Conservation (phyloP, 2,329 filamentous ascomycete species). For the Alternaria conjuncta region DNA sequence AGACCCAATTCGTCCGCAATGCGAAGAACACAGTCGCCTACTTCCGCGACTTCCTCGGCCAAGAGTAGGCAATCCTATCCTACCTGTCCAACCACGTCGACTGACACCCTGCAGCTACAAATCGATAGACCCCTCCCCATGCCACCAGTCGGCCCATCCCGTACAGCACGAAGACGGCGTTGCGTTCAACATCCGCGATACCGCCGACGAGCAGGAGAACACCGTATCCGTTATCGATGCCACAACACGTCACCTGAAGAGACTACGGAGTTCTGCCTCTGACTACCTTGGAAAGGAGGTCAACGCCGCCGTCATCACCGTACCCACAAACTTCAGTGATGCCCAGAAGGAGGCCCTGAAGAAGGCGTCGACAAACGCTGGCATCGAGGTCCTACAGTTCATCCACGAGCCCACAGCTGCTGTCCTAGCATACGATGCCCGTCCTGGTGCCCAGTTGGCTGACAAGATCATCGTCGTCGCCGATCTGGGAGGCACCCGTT, state of each 20-base stretch:
- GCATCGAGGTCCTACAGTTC: constrained; percentile 88
- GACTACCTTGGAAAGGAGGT: constrained; percentile 94
- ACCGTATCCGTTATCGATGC: constrained; percentile 80
- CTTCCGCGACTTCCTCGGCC: constrained; percentile 94
- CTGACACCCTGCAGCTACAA: constrained; percentile 69
- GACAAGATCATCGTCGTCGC: constrained; percentile 94
- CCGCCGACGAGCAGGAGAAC: constrained; percentile 61
- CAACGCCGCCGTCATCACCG: constrained; percentile 91
- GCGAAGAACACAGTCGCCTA: constrained; percentile 90
- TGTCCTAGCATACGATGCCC: constrained; percentile 88
- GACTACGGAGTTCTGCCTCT: constrained; percentile 80
- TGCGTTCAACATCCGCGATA: constrained; percentile 84
- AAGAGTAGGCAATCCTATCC: constrained; percentile 69
- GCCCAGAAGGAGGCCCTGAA: constrained; percentile 82
- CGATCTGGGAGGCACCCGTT: constrained; percentile 90
- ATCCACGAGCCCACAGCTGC: constrained; percentile 91
- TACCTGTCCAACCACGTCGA: background rate
- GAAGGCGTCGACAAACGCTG: constrained; percentile 78
- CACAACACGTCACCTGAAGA: constrained; percentile 81
- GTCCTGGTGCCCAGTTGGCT: constrained; percentile 72
- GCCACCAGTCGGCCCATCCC: constrained; percentile 91
- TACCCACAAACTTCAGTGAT: constrained; percentile 92
- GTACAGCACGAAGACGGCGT: constrained; percentile 74
- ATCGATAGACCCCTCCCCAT: constrained; percentile 93
- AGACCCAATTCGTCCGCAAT: constrained; percentile 91